phyloP scores from a whole-genome alignment of 1,284 basidiomycete species.

The Flammula alnicola region DNA sequence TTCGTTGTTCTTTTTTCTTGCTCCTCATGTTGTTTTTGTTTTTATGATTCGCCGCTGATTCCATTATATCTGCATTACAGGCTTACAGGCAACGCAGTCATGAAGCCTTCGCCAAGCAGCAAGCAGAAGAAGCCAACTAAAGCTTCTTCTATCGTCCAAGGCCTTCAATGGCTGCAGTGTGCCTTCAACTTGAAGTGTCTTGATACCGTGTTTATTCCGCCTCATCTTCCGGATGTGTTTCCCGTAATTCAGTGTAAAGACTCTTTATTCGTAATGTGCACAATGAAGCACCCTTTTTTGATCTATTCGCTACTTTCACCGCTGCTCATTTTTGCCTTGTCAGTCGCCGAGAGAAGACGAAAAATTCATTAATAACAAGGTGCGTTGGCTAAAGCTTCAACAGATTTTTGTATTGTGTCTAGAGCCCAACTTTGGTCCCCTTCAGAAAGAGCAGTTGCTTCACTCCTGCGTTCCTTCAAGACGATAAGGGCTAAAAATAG shows the following conservation, averaged over 20 bases:
- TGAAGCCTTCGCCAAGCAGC: neutral
- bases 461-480: conserved; percentile 40
- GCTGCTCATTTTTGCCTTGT: neutral
- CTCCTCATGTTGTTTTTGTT: neutral
- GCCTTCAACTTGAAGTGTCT: too few relatives aligned
- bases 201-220: neutral
- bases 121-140: neutral
- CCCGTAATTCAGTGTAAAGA: neutral
- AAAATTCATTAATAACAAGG: conserved; percentile 44
- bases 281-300: too few relatives aligned
- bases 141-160: conserved; percentile 1
- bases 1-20: neutral
- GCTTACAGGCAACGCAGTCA: neutral
- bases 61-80: neutral
- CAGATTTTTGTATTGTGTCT: conserved; percentile 40
- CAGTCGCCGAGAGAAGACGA: neutral
- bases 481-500: conserved; percentile 62
- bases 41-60: too few relatives aligned
- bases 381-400: conserved; percentile 47
- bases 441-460: conserved; percentile 3
- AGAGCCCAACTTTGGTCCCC: conserved; percentile 47
- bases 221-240: neutral
- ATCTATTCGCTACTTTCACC: neutral
- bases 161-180: neutral
- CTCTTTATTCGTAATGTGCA: too few relatives aligned